Evolutionary conservation across 352 stramenopile species (phyloP).

Genomic region (Phytophthora chlamydospora): DNA sequence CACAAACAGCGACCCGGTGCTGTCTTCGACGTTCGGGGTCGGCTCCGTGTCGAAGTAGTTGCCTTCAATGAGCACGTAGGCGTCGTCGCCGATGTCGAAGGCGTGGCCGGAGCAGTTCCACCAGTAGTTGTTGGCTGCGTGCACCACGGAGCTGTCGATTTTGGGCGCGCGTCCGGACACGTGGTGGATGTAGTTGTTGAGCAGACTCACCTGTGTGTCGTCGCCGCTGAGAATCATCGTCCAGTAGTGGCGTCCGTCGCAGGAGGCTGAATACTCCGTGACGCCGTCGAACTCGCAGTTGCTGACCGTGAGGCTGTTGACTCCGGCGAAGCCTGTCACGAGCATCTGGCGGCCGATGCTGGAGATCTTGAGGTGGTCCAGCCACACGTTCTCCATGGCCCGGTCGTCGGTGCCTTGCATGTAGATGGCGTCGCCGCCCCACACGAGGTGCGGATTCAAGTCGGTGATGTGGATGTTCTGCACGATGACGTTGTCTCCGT

Average conservation of each 20-base stretch:
- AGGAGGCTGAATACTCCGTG: constrained; percentile 44
- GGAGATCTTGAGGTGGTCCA: constrained; percentile 59
- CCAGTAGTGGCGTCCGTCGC: constrained; percentile 58
- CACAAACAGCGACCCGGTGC: constrained; percentile 20
- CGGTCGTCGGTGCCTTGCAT: constrained; percentile 25
- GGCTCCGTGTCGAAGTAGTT: constrained; percentile 36
- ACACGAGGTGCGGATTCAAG: constrained; percentile 59
- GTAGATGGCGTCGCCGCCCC: constrained; percentile 36
- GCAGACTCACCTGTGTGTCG: constrained; percentile 42
- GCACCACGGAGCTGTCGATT: constrained; percentile 35
- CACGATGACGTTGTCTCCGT: constrained; percentile 52
- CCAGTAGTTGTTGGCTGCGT: constrained; percentile 43
- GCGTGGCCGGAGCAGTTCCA: constrained; percentile 30
- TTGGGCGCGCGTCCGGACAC: constrained; percentile 53
- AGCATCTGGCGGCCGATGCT: constrained; percentile 51
- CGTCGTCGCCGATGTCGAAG: constrained; percentile 26
- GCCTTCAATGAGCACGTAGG: constrained; percentile 32
- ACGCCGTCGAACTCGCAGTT: constrained; percentile 57
- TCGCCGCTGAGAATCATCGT: constrained; percentile 43
- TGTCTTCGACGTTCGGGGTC: constrained; percentile 11
- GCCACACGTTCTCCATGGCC: constrained; percentile 43
- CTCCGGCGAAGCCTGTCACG: constrained; percentile 32
- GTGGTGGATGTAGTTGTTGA: constrained; percentile 54
- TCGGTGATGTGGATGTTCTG: constrained; percentile 67
- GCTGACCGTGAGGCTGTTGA: constrained; percentile 43